These are phyloP conservation scores for Fragilaria crotonensis DNA, from an alignment of 108 stramenopile genomes.

Conservation along the genomic window DNA sequence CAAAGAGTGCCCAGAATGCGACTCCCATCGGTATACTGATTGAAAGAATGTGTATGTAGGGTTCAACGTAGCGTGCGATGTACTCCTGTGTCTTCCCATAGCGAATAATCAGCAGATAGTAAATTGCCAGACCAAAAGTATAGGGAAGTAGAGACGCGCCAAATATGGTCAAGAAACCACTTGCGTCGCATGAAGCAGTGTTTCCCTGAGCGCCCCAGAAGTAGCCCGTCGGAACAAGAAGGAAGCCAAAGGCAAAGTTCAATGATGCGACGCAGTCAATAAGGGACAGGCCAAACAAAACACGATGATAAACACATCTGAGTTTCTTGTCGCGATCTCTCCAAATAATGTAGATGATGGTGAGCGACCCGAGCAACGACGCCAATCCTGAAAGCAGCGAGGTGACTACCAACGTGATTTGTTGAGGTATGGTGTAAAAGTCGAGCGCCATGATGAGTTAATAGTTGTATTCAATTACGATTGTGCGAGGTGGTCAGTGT, in stretches of 20 bases:
- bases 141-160: not conserved
- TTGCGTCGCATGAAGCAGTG: constrained; percentile 31
- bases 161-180: constrained; percentile 39
- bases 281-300: constrained; percentile 17
- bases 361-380: constrained; percentile 3
- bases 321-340: constrained; percentile 4
- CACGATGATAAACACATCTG: constrained; percentile 14
- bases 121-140: not conserved
- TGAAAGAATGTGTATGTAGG: not conserved
- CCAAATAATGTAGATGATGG: constrained; percentile 10
- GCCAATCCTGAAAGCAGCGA: not conserved
- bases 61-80: not conserved
- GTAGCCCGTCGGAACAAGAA: constrained; percentile 10
- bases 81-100: not conserved
- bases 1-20: not conserved
- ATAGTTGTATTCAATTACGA: too few species aligned
- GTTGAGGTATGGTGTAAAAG: not conserved
- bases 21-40: not conserved
- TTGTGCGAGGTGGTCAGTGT: too few species aligned
- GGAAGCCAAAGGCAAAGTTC: constrained; percentile 1
- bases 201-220: constrained; percentile 30
- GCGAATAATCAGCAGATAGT: not conserved
- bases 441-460: too few species aligned
- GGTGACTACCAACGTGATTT: not conserved
- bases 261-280: constrained; percentile 6